Percentiles rank a stretch among this genome's conserved stretches.
These are phyloP conservation scores for Loxodes magnus DNA, from an alignment of 73 alveolate species.

Conservation along the genomic window DNA sequence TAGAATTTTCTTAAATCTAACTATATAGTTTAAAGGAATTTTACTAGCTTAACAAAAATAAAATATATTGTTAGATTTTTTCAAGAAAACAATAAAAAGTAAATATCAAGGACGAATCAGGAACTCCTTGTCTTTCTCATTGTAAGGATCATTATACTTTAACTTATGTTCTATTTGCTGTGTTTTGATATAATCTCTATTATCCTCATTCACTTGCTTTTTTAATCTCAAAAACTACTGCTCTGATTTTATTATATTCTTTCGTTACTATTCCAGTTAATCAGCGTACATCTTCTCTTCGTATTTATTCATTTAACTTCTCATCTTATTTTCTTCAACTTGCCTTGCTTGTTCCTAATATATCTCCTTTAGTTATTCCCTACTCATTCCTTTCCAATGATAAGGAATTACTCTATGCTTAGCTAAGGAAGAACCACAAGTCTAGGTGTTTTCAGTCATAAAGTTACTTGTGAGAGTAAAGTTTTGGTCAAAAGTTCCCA, in stretches of 20 bases:
- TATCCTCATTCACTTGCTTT: slow-evolving; percentile 7
- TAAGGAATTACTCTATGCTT: slow-evolving; percentile 81
- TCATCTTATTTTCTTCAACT: slow-evolving; percentile 29
- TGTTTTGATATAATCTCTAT: slow-evolving; percentile 8
- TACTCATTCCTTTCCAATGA: slow-evolving; percentile 70
- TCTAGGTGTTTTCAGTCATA: slow-evolving; percentile 55
- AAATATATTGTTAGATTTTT: too few species aligned
- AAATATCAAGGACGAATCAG: neutral
- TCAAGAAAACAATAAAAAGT: too few species aligned
- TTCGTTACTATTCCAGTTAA: slow-evolving; percentile 1
- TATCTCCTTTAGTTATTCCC: slow-evolving; percentile 28
- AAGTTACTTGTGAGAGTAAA: slow-evolving; percentile 23
- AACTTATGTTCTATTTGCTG: slow-evolving; percentile 6
- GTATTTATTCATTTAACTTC: neutral
- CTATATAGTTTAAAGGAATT: too few species aligned
- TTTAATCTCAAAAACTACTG: neutral
- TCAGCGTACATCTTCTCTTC: slow-evolving; percentile 1
- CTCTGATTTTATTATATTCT: slow-evolving; percentile 3
- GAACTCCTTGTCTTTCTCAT: slow-evolving; percentile 5
- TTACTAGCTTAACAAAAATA: too few species aligned
- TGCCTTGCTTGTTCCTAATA: slow-evolving; percentile 42
- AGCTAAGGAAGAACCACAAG: slow-evolving; percentile 48
- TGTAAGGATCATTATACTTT: slow-evolving; percentile 9
- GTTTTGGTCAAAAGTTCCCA: slow-evolving; percentile 24
- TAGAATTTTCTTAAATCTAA: too few species aligned